Evolutionary conservation across 177 flowering plant species (phyloP).

Genomic region (Telopea speciosissima): DNA sequence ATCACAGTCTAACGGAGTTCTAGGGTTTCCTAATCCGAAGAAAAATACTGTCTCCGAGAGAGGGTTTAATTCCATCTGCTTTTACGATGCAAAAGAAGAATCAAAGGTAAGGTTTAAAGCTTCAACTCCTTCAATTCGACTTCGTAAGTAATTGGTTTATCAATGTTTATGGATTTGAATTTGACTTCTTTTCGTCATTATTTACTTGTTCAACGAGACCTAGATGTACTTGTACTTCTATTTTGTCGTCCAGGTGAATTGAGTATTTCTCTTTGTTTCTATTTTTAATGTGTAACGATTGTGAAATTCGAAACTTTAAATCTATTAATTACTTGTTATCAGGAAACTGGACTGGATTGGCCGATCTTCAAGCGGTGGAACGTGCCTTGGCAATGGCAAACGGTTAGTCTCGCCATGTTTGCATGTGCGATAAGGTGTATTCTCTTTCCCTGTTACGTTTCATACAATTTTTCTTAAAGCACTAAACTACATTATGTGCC

Average conservation of each 20-base stretch:
- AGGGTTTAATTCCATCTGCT: slow-evolving; percentile 19
- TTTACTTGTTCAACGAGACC: too few species aligned
- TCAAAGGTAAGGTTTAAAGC: slow-evolving; percentile 23
- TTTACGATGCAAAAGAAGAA: slow-evolving; percentile 22
- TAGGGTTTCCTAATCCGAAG: slow-evolving; percentile 2
- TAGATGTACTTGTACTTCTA: too few species aligned
- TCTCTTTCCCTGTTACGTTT: slow-evolving; percentile 4
- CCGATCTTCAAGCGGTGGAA: slow-evolving; percentile 71
- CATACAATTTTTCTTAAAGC: neutral
- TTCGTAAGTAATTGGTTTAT: neutral
- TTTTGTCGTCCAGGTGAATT: too few species aligned
- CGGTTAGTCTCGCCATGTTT: slow-evolving; percentile 59
- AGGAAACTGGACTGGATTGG: slow-evolving; percentile 49
- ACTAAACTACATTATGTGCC: neutral
- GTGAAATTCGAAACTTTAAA: neutral
- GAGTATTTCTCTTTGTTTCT: neutral
- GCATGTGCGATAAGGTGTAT: slow-evolving; percentile 87
- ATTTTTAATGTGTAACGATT: neutral
- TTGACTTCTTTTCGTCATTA: too few species aligned
- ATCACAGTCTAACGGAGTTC: slow-evolving; percentile 8
- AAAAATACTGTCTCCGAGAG: slow-evolving; percentile 9
- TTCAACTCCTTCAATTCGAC: neutral
- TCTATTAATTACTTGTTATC: neutral
- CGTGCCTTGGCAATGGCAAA: slow-evolving; percentile 97
- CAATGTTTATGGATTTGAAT: too few species aligned